phyloP scores from a whole-genome alignment of 331 rosid species.

The Pyrus hybrid region DNA sequence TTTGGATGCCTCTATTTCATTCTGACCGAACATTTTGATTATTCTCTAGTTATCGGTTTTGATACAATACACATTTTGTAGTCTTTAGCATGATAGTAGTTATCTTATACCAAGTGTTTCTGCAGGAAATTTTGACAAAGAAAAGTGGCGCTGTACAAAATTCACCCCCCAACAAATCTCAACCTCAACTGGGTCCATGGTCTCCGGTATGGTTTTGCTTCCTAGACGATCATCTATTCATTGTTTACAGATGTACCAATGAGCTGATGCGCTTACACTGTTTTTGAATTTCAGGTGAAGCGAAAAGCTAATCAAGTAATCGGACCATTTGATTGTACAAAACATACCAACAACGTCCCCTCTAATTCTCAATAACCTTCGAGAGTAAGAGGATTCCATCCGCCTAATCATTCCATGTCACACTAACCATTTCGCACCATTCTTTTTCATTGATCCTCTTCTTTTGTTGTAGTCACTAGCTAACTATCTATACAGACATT shows the following conservation, averaged over 20 bases:
- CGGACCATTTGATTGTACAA: conserved; percentile 92
- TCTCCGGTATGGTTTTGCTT: conserved; percentile 62
- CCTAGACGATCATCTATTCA: neutral
- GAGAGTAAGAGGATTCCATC: neutral
- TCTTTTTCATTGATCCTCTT: neutral
- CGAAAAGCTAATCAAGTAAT: conserved; percentile 58
- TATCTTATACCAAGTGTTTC: conserved; percentile 15
- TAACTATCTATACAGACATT: neutral
- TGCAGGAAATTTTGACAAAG: conserved; percentile 67
- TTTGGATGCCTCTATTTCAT: neutral
- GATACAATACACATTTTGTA: neutral
- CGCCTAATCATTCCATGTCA: conserved; percentile 2
- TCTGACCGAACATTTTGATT: neutral
- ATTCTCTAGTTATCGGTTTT: neutral
- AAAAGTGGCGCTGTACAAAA: conserved; percentile 94
- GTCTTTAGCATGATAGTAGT: neutral
- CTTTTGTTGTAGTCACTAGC: neutral
- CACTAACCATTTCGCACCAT: conserved; percentile 18
- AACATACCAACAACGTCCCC: conserved; percentile 31
- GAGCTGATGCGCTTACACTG: neutral
- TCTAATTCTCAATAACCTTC: conserved; percentile 18
- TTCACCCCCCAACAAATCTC: conserved; percentile 76
- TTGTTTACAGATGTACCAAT: neutral
- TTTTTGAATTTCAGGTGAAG: conserved; percentile 52
- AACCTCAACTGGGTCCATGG: conserved; percentile 80